Evolutionary conservation across 2,329 filamentous ascomycete genomes (phyloP), one percentile per base, ranked within the genome.

Genomic region (Cucurbitaria berberidis): DNA sequence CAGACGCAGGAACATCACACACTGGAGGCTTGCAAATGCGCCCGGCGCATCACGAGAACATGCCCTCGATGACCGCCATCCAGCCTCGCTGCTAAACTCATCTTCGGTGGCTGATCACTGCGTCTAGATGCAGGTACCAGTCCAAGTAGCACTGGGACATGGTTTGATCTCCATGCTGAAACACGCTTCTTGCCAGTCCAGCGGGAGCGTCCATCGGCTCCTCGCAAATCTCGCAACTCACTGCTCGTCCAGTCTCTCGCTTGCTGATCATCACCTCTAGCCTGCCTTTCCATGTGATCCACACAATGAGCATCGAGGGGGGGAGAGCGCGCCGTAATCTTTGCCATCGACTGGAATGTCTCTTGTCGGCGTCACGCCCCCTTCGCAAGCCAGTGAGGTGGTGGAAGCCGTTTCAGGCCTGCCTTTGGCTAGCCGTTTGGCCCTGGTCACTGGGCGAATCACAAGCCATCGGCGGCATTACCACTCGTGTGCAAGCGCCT

Each of bases 121-220:
- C 60, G 53, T 65, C 62, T 42, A 64, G 62, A 69, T 66, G 72
- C 72, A 74, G 71, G 72, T 72, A 74, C 70, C 58, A 65, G 64
- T 68, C 61, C 53, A 70, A 68, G 62, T 56, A 68, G 62, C 67
- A 62, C 61, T 64, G 66, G 63, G 65, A 57, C 66, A 57, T 59
- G 58, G 70, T 74, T 74, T 72, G 70, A 74, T 74, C 68, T 66
- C 51, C 68, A 50, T 59, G 40, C 70, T 74, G 72, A 74, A 74
- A 74, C 72, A 48, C 64, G 61, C 56, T 57, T 52, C 43, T 45
- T 57, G 55, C 52, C 51, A 47, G 48, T 51, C 49, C 43, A 48
- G 55, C 62, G 57, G 60, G 58, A 66, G 57, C 53, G 48, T 29
- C 53, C 53, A 60, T 56, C 56, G 50, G 49, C 45, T 36, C 3